Evolutionary conservation across 495 filamentous ascomycete species (phyloP).

Genomic region (Penicillium alfredii): DNA sequence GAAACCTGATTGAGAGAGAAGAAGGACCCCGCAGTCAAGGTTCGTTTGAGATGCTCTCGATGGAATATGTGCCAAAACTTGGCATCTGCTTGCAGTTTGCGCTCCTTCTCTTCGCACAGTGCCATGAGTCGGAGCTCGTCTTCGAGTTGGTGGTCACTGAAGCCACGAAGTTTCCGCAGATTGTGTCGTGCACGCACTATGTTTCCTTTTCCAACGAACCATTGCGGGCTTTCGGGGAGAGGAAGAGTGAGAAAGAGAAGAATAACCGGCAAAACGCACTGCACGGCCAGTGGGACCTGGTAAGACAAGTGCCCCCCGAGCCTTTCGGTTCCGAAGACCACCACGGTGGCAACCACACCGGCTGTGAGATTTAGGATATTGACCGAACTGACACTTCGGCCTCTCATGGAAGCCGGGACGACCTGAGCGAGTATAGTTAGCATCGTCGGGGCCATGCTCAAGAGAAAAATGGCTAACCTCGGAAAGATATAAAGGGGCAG

Average conservation of each 20-base stretch:
- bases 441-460: not conserved
- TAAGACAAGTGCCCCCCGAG: constrained; percentile 20
- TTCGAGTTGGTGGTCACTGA: constrained; percentile 24
- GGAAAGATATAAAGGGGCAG: constrained; percentile 34
- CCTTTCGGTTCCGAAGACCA: constrained; percentile 28
- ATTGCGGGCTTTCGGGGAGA: constrained; percentile 57
- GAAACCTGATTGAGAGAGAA: constrained; percentile 38
- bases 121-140: constrained; percentile 29
- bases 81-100: constrained; percentile 20
- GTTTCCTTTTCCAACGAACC: constrained; percentile 53
- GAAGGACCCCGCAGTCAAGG: constrained; percentile 32
- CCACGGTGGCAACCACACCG: constrained; percentile 29
- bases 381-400: constrained; percentile 30
- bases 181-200: constrained; percentile 26
- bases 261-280: constrained; percentile 27
- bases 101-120: constrained; percentile 23
- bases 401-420: constrained; percentile 33
- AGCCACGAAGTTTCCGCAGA: constrained; percentile 32
- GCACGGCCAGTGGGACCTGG: constrained; percentile 31
- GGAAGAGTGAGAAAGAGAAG: constrained; percentile 23
- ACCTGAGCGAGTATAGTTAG: constrained; percentile 20
- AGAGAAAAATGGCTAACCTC: constrained; percentile 17
- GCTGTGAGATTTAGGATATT: constrained; percentile 33
- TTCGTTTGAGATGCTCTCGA: constrained; percentile 28
- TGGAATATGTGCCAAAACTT: constrained; percentile 36